These are phyloP conservation scores for Hortaea sp. DNA, from an alignment of 2,329 filamentous ascomycete species.

Conservation along the genomic window DNA sequence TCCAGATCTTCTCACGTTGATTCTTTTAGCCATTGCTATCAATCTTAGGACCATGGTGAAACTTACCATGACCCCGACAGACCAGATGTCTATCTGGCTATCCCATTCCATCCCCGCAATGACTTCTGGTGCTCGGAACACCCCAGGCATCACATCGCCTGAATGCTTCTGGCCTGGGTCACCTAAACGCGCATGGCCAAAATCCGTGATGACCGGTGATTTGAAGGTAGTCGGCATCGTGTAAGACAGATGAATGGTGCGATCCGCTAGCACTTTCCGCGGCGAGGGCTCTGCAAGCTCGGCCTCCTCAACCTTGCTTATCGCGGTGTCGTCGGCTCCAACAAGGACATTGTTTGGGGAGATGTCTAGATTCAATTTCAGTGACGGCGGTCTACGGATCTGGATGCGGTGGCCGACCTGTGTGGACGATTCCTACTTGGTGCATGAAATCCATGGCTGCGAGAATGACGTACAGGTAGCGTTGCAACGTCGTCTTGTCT, in stretches of 20 bases:
- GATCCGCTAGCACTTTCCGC: constrained; percentile 20
- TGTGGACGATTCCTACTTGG: neutral
- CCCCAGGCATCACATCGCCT: constrained; percentile 7
- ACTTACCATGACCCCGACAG: constrained; percentile 9
- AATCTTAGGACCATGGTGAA: no score
- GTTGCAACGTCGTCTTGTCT: neutral
- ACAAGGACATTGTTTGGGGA: neutral
- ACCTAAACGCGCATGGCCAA: constrained; percentile 6
- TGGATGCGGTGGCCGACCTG: neutral
- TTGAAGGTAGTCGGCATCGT: constrained; percentile 16
- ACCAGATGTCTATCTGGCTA: constrained; percentile 10
- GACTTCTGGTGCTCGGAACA: constrained; percentile 11
- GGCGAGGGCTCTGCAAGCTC: constrained; percentile 6
- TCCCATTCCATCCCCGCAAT: constrained; percentile 10
- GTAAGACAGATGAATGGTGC: constrained; percentile 21
- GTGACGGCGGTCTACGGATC: no score
- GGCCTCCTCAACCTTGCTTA: neutral
- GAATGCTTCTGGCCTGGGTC: constrained; percentile 6
- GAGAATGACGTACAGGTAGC: neutral
- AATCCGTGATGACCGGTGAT: constrained; percentile 8
- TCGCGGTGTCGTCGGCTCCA: neutral
- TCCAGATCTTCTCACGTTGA: neutral
- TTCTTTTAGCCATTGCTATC: no score
- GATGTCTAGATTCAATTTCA: neutral
- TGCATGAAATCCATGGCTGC: neutral